Base-by-base conservation (phyloP, 73 alveolate species). In the Halteria grandinella region DNA sequence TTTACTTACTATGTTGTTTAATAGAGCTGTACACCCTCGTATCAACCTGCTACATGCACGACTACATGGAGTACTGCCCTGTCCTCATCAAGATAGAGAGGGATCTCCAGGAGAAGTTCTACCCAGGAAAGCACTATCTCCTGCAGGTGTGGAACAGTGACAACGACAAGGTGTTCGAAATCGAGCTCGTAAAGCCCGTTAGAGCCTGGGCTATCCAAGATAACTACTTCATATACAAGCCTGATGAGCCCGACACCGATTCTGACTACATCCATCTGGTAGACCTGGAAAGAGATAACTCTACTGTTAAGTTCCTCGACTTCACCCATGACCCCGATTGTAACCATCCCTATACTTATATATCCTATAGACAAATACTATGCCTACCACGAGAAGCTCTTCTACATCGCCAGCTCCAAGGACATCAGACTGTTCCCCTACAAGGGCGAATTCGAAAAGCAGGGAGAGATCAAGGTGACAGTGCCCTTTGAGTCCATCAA, bases 321-420 rank as follows among this genome's bases (percentile, higher is more conserved):
- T 66, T 54, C 66, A 66, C 47, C 24, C 29, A 66, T 24, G 80
- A 66, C 31, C 80, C 80, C 43, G 18, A 50, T 36, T 66, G 80
- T 66, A 47, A 14, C 69, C 1, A 23, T 66, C 47, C 31, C 18
- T 66, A 45, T 45, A 44, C 53, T 25, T 60, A 60, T 60, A 40
- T 60, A 60, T 60, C 43, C 77, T 60, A 66, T 66, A 66, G 80
- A 54, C 80, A 41, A 25, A 24, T 31, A 18, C 66, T 45, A 45
- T 39, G 66, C 80, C 45, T 66, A 66, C 45, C 45, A 54, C 4
- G 49, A 66, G 17, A 40, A 41, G 24, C 41, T 66, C 69, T 39
- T 66, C 5, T 66, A 66, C 52, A 66, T 66, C 17, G 80, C 80
- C 39, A 66, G 47, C 25, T 32, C 43, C 43, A n/a, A 53, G 18